These are phyloP conservation scores for Irpex lacteus DNA, from an alignment of 1,284 basidiomycete species.

Conservation along the genomic window DNA sequence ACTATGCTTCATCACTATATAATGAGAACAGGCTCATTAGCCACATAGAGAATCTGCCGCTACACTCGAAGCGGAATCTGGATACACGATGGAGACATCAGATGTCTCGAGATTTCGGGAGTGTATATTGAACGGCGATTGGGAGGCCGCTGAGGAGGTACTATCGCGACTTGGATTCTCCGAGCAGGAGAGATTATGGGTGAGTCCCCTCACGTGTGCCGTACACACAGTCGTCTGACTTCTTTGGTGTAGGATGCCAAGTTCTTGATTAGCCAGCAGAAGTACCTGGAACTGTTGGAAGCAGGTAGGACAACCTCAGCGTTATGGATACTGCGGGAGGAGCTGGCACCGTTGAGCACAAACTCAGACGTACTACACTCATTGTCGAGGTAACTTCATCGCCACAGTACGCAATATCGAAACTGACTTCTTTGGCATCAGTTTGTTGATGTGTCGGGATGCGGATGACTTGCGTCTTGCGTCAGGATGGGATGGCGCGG, in stretches of 20 bases:
- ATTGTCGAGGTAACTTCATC: slow-evolving; percentile 68
- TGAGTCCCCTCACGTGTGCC: slow-evolving; percentile 30
- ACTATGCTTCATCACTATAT: slow-evolving; percentile 10
- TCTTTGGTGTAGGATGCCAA: slow-evolving; percentile 59
- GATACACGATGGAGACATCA: slow-evolving; percentile 80
- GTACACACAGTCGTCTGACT: too few relatives aligned
- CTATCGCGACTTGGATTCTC: slow-evolving; percentile 67
- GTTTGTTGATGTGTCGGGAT: slow-evolving; percentile 88
- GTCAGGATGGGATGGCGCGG: slow-evolving; percentile 89
- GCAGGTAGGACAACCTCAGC: slow-evolving; percentile 79
- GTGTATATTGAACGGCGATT: slow-evolving; percentile 81
- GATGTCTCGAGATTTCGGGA: slow-evolving; percentile 82
- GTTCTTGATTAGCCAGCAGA: slow-evolving; percentile 91
- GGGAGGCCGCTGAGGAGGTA: slow-evolving; percentile 78
- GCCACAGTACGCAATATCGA: neutral
- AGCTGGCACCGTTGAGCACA: slow-evolving; percentile 78
- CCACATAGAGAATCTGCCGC: slow-evolving; percentile 77
- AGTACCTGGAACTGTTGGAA: slow-evolving; percentile 95
- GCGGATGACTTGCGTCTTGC: slow-evolving; percentile 80
- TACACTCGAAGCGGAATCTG: slow-evolving; percentile 90
- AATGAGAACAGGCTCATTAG: neutral
- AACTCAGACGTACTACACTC: slow-evolving; percentile 80
- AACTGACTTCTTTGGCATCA: slow-evolving; percentile 28
- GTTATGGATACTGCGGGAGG: slow-evolving; percentile 81
- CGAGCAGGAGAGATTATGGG: slow-evolving; percentile 65